Percentiles rank a stretch among this genome's conserved stretches.
phyloP scores from a whole-genome alignment of 2,329 filamentous ascomycete species.

The Zelopaecilomyces penicillatus region DNA sequence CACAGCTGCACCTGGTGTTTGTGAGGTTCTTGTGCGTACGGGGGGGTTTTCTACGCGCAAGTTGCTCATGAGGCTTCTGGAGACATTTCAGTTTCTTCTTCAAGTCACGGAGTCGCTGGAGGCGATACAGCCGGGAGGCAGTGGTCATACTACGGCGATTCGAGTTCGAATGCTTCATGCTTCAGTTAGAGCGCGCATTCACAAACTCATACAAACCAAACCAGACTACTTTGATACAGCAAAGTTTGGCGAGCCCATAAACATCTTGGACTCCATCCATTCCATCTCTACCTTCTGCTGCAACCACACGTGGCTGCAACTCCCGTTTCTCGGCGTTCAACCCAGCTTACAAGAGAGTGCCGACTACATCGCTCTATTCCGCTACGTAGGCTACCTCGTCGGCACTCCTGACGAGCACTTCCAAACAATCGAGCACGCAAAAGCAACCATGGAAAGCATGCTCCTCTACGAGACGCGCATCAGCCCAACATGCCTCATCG shows the following conservation, averaged over 20 bases:
- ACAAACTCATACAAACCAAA: constrained; percentile 42
- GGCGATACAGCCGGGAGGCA: constrained; percentile 52
- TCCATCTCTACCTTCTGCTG: constrained; percentile 58
- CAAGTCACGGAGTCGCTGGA: constrained; percentile 53
- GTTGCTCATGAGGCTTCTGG: constrained; percentile 48
- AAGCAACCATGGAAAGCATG: constrained; percentile 25
- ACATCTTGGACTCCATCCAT: constrained; percentile 55
- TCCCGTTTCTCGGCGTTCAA: constrained; percentile 56
- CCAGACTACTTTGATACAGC: constrained; percentile 53
- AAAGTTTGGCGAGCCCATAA: constrained; percentile 54
- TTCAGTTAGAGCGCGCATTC: constrained; percentile 53
- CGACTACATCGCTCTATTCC: constrained; percentile 55
- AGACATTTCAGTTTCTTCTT: constrained; percentile 33
- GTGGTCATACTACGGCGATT: constrained; percentile 51
- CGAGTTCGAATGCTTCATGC: constrained; percentile 59
- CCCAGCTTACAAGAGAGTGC: constrained; percentile 46
- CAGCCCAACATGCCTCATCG: constrained; percentile 24
- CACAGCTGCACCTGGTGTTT: constrained; percentile 46
- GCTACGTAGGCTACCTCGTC: constrained; percentile 23
- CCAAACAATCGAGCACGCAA: constrained; percentile 15
- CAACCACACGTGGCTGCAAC: constrained; percentile 50
- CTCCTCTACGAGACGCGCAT: constrained; percentile 24
- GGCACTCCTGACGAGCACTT: constrained; percentile 20
- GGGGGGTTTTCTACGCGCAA: constrained; percentile 57
- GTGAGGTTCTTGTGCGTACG: constrained; percentile 57